Conservation (phyloP, 129 eudicot genomes). For the Centaurea solstitialis region DNA sequence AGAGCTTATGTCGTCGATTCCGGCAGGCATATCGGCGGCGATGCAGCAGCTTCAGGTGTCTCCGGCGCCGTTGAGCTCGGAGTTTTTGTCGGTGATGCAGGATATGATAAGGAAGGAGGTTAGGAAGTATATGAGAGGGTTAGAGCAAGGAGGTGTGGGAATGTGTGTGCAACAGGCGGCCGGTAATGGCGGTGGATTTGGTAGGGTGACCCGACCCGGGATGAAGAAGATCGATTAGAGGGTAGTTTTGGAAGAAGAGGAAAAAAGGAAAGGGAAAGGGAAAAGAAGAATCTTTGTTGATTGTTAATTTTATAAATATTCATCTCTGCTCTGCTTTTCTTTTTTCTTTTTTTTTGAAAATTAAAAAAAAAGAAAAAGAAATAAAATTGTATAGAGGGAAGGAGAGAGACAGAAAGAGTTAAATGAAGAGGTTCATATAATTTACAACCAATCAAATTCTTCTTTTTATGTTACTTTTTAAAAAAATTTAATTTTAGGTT, state of each 20-base stretch:
- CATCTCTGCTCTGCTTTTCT: neutral
- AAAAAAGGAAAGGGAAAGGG: neutral
- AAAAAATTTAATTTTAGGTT: neutral
- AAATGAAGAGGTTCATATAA: neutral
- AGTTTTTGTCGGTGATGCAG: slow-evolving; percentile 86
- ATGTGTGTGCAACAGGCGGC: slow-evolving; percentile 35
- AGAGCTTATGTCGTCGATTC: slow-evolving; percentile 15
- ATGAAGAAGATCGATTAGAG: slow-evolving; percentile 67
- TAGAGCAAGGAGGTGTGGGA: slow-evolving; percentile 36
- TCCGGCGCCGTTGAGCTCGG: slow-evolving; percentile 45
- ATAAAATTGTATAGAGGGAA: slow-evolving; percentile 31
- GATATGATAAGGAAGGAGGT: slow-evolving; percentile 88
- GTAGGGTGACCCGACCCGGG: slow-evolving; percentile 56
- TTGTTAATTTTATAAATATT: slow-evolving; percentile 20
- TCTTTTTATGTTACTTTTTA: neutral
- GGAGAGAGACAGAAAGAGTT: neutral
- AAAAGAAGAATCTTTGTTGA: slow-evolving; percentile 20
- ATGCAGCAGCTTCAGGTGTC: slow-evolving; percentile 36
- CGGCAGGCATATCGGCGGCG: slow-evolving; percentile 26
- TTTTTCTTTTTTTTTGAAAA: neutral
- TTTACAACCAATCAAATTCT: neutral
- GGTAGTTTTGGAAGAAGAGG: neutral
- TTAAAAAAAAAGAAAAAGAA: neutral
- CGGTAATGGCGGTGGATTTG: slow-evolving; percentile 31
- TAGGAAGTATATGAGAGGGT: slow-evolving; percentile 68